Base-by-base conservation (phyloP, 1,284 basidiomycete species). In the Puccinia novopanici region DNA sequence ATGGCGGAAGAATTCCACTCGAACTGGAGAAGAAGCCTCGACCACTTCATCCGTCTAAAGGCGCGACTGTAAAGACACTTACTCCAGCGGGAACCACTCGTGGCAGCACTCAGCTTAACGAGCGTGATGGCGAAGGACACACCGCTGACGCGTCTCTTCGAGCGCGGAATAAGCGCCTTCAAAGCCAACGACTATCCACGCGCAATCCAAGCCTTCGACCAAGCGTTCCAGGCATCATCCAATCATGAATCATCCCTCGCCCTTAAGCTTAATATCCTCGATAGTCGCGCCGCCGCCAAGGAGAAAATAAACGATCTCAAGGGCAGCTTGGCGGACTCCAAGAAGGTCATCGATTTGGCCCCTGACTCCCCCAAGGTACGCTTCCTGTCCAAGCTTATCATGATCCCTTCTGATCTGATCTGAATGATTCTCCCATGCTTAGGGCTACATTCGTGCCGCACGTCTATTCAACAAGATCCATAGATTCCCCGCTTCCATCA, bases 381-480 rank as follows among this genome's bases (percentile, higher is more conserved):
- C 59, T 67, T 67, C 22, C 24, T 5, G 22, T 4, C n/a, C 0
- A 45, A 22, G 37, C 42, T 37, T 15, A 22, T 19, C 15, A 22
- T 22, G 15, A 22, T n/a, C 19, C 34, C n/a, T 2, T 42, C 61
- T 40, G 22, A 45, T 55, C 1, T 13, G 8, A 67, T n/a, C 37
- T 9, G 40, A 67, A 67, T 4, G 30, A 13, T 2, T 19, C 57
- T 12, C 27, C 37, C 19, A 5, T 48, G n/a, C 30, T 45, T 52
- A 77, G 75, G 75, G 75, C 15, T 77, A 77, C 34, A 68, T 77
- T 27, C 61, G 75, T n/a, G 59, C 75, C 9, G 75, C 75, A 10
- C 75, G 75, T 57, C 50, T 77, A 4, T 77, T 77, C 34, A 45
- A 68, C 22, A 55, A 77, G 37, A 77, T 77, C 34, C 34, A 52